A percentile compares a stretch with the other conserved stretches of the same genome.
Conservation (phyloP, 306 rosid genomes). For the Abrus precatorius region DNA sequence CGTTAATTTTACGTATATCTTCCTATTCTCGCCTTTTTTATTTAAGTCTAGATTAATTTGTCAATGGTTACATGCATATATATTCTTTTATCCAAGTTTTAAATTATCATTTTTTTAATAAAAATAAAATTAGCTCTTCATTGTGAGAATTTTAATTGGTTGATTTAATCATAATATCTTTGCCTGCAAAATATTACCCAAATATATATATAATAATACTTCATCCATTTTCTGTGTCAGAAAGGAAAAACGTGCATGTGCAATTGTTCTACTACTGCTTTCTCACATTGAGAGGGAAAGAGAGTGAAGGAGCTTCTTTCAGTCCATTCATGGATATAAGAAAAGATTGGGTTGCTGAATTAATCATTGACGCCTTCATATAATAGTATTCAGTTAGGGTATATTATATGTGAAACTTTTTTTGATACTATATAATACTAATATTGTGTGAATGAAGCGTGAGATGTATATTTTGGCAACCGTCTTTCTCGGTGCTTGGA, state of each 20-base stretch:
- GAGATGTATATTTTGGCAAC: slow-evolving; percentile 38
- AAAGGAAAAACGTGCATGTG: not conserved
- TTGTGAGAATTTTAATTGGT: slow-evolving; percentile 3
- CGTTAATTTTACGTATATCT: not conserved
- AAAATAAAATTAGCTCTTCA: not conserved
- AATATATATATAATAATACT: not conserved
- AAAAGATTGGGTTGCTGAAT: slow-evolving; percentile 42
- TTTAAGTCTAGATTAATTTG: slow-evolving; percentile 15
- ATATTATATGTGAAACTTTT: no score
- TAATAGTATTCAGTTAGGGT: slow-evolving; percentile 23
- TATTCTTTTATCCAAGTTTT: not conserved
- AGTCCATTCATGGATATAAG: slow-evolving; percentile 48
- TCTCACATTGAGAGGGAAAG: slow-evolving; percentile 30
- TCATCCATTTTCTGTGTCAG: not conserved
- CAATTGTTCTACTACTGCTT: slow-evolving; percentile 1
- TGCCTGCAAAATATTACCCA: not conserved
- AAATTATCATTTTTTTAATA: not conserved
- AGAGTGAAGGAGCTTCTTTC: slow-evolving; percentile 59
- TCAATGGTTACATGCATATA: not conserved
- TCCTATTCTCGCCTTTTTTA: not conserved
- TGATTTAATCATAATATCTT: not conserved
- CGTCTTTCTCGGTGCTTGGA: slow-evolving; percentile 55
- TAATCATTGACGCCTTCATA: slow-evolving; percentile 37
- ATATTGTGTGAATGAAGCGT: slow-evolving; percentile 44
- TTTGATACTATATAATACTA: no score